phyloP scores from a whole-genome alignment of 2,329 filamentous ascomycete species.

The Microdochium bolleyi region DNA sequence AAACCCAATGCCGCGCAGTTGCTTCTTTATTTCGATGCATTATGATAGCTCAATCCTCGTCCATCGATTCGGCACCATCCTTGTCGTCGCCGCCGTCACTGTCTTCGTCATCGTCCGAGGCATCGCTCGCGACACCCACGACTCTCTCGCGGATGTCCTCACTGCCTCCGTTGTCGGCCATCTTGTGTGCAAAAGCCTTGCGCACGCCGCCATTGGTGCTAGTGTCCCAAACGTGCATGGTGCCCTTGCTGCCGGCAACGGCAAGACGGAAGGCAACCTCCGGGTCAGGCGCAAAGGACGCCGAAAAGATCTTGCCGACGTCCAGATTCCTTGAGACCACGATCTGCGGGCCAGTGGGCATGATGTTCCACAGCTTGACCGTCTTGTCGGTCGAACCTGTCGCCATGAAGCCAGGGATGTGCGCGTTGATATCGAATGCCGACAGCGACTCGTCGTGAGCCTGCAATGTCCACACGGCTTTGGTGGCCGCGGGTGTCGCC shows the following conservation, averaged over 20 bases:
- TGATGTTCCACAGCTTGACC: conserved; percentile 95
- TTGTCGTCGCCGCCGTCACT: conserved; percentile 24
- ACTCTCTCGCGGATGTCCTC: conserved; percentile 67
- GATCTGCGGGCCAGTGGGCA: conserved; percentile 73
- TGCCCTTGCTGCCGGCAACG: conserved; percentile 89
- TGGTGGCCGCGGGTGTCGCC: conserved; percentile 63
- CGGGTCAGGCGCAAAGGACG: conserved; percentile 79
- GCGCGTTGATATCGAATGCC: conserved; percentile 83
- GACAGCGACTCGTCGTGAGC: conserved; percentile 91
- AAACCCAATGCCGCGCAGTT: not conserved
- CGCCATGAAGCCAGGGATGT: conserved; percentile 85
- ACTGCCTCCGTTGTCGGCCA: conserved; percentile 43
- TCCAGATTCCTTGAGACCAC: conserved; percentile 88
- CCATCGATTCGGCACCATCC: conserved; percentile 43
- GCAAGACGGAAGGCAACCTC: conserved; percentile 89
- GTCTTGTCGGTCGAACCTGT: conserved; percentile 92
- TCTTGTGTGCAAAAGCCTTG: conserved; percentile 68
- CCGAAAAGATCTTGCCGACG: conserved; percentile 90
- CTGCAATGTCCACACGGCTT: conserved; percentile 89
- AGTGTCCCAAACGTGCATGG: conserved; percentile 93
- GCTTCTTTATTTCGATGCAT: not conserved
- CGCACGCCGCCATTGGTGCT: conserved; percentile 85
- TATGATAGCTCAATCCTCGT: conserved; percentile 36
- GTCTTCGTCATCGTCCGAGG: conserved; percentile 38
- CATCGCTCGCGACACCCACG: conserved; percentile 62